Base-by-base conservation (phyloP, 202 grass and related monocot species). In the Saccharum hybrid region DNA sequence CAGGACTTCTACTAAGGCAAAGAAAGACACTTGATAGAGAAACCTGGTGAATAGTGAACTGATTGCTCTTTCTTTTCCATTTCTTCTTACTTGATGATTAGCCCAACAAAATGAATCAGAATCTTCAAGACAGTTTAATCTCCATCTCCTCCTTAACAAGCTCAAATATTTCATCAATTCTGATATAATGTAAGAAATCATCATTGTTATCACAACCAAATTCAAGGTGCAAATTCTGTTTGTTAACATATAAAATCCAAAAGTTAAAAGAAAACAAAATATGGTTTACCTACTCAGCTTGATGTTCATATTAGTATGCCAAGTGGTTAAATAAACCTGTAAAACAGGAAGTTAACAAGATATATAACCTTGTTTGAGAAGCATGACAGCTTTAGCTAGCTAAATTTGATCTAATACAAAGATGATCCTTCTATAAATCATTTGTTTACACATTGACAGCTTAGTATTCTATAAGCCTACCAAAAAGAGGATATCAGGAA, bases 241-340 rank as follows among this genome's bases (percentile, higher is more conserved):
- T 77, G 13, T 38, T 71, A 81, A 46, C 10, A 48, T 73, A 67
- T 42, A n/a, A 82, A 82, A 68, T 72, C 12, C 26, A 40, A 36
- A 78, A 69, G 40, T 15, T 21, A 74, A 31, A 82, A 71, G 1
- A 28, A 23, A 66, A 0, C 22, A 15, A 43, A 51, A 71, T 9
- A 33, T 34, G 61, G 28, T 79, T 80, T 82, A 97, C 94, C 88
- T 94, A 41, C 15, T 86, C 63, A 11, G 80, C 13, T 91, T 89
- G 82, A 97, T 88, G 85, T 90, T 93, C 65, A 93, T 87, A 77
- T 97, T 85, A 77, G 84, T 72, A 94, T 84, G 79, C 94, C 94
- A 97, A 61, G 76, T 67, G 9, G 86, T 91, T 83, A 94, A 75
- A 82, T 90, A 97, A 76, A 94, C 92, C 92, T 97, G 79, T 65